A percentile compares a stretch with the other conserved stretches of the same genome.
Evolutionary conservation across 768 basidiomycete species (phyloP).

Genomic region (Termitomyces eurrhizus): DNA sequence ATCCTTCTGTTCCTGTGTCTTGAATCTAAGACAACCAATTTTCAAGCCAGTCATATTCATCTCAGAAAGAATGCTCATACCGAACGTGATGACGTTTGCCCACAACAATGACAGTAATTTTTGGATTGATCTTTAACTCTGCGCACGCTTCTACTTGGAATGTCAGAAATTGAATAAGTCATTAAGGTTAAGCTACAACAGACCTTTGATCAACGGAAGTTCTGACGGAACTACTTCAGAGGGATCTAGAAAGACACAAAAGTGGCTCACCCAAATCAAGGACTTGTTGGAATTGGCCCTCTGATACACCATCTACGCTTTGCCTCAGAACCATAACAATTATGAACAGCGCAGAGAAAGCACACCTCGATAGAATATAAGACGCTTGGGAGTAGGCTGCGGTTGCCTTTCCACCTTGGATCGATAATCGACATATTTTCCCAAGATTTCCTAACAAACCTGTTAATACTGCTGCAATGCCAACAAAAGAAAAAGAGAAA

Average conservation of each 20-base stretch:
- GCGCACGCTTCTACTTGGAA: slow-evolving; percentile 52
- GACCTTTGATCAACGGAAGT: slow-evolving; percentile 57
- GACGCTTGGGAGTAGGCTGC: slow-evolving; percentile 38
- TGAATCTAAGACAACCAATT: slow-evolving; percentile 25
- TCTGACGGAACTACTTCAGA: slow-evolving; percentile 33
- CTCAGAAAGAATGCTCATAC: neutral
- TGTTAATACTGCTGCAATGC: neutral
- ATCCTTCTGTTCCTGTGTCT: slow-evolving; percentile 27
- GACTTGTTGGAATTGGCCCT: slow-evolving; percentile 45
- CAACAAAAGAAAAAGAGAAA: neutral
- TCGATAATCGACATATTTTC: slow-evolving; percentile 53
- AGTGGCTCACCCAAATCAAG: slow-evolving; percentile 48
- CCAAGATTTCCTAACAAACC: slow-evolving; percentile 42
- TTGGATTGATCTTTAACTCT: slow-evolving; percentile 52
- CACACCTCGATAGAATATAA: slow-evolving; percentile 73
- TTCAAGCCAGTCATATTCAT: neutral
- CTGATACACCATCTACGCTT: slow-evolving; percentile 44
- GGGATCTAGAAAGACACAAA: neutral
- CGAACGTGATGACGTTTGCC: slow-evolving; percentile 67
- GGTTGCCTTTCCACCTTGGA: slow-evolving; percentile 39
- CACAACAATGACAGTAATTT: slow-evolving; percentile 75
- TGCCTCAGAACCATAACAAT: slow-evolving; percentile 17
- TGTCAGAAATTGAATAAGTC: neutral
- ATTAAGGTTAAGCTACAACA: neutral
- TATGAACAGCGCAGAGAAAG: slow-evolving; percentile 7